These are phyloP conservation scores for Verticillium tricorpus DNA, from an alignment of 2,329 filamentous ascomycete genomes.

Conservation along the genomic window DNA sequence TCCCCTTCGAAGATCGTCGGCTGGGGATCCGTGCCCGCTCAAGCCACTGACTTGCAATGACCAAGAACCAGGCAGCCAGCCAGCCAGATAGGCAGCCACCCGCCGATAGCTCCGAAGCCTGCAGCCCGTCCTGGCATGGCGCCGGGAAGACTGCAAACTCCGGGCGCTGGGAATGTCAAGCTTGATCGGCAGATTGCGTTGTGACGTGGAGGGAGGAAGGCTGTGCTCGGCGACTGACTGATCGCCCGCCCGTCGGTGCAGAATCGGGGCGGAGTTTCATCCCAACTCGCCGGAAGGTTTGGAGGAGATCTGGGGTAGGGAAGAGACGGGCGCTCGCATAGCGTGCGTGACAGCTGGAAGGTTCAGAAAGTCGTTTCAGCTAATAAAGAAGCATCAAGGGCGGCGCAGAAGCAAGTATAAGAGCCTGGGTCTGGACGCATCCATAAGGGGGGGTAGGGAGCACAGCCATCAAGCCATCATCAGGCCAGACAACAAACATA, in stretches of 20 bases:
- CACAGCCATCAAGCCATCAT: not conserved
- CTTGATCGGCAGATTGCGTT: not conserved
- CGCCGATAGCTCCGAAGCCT: too few relatives aligned
- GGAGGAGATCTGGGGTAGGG: not conserved
- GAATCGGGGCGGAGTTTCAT: not conserved
- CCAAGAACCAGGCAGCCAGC: not conserved
- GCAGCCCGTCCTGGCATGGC: not conserved
- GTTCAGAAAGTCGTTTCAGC: not conserved
- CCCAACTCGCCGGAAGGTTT: not conserved
- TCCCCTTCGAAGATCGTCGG: not conserved
- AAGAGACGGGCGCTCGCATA: not conserved
- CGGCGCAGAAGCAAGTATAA: not conserved
- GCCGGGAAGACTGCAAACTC: not conserved
- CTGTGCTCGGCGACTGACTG: not conserved
- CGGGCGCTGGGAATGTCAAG: not conserved
- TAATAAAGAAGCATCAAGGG: not conserved
- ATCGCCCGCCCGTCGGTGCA: not conserved
- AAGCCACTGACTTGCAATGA: not conserved
- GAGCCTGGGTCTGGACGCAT: not conserved
- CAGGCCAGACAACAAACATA: not conserved
- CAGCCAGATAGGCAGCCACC: not conserved
- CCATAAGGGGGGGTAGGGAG: not conserved
- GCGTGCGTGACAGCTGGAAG: not conserved
- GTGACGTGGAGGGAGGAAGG: not conserved
- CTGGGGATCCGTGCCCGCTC: not conserved